A percentile compares a stretch with the other conserved stretches of the same genome.
phyloP scores from a whole-genome alignment of 176 grass and related monocot genomes.

The Paspalum vaginatum region DNA sequence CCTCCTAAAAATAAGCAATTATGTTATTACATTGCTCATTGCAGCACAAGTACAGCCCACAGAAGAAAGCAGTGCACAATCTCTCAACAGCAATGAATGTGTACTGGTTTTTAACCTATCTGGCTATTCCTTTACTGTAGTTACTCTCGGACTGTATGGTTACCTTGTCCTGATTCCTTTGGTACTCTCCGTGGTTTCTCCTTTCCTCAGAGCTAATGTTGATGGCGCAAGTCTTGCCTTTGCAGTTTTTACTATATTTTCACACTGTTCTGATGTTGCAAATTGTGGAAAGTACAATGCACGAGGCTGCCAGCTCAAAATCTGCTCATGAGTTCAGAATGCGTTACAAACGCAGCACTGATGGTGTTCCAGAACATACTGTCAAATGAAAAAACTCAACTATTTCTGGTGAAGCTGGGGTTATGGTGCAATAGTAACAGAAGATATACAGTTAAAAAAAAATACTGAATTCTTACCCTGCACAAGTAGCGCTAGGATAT shows the following conservation, averaged over 20 bases:
- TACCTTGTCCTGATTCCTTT: slow-evolving; percentile 99
- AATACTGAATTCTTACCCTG: slow-evolving; percentile 1
- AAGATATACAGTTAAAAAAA: slow-evolving; percentile 6
- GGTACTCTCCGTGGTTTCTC: slow-evolving; percentile 78
- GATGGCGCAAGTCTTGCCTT: slow-evolving; percentile 82
- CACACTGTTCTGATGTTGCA: slow-evolving; percentile 79
- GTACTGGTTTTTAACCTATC: neutral
- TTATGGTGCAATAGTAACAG: slow-evolving; percentile 1
- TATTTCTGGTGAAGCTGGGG: neutral
- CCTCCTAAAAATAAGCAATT: neutral
- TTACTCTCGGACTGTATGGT: neutral
- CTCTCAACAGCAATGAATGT: slow-evolving; percentile 1
- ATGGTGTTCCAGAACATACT: neutral
- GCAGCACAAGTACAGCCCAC: neutral
- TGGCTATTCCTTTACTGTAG: slow-evolving; percentile 4
- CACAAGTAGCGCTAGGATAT: neutral
- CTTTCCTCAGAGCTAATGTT: slow-evolving; percentile 85
- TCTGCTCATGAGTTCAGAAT: slow-evolving; percentile 58
- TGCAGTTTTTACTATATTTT: slow-evolving; percentile 66
- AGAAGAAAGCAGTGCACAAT: neutral
- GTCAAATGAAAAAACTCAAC: neutral
- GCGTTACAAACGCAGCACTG: slow-evolving; percentile 26
- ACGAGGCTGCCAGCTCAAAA: slow-evolving; percentile 97
- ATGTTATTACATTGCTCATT: slow-evolving; percentile 9
- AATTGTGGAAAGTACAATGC: slow-evolving; percentile 89